Conservation (phyloP, 2,329 filamentous ascomycete species). For the Macrophomina phaseolina region DNA sequence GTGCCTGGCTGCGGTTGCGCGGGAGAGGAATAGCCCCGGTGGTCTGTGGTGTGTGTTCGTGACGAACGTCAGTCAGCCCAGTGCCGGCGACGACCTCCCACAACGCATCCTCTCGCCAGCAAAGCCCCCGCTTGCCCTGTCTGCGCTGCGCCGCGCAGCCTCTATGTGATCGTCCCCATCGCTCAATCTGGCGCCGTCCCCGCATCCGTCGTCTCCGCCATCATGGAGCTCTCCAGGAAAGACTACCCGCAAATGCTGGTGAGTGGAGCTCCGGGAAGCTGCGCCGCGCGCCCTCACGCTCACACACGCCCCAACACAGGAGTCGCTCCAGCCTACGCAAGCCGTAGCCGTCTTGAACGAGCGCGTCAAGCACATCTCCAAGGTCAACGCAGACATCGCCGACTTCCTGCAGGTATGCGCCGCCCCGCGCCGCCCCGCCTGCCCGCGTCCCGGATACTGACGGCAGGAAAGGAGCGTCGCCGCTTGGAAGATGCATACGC, state of each 20-base stretch:
- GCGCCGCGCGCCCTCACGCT: slow-evolving; percentile 34
- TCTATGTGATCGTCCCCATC: slow-evolving; percentile 25
- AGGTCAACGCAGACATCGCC: slow-evolving; percentile 87
- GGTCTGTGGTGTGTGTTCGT: slow-evolving; percentile 23
- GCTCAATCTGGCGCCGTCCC: slow-evolving; percentile 20
- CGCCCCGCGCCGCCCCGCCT: slow-evolving; percentile 14
- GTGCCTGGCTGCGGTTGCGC: slow-evolving; percentile 25
- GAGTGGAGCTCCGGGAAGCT: slow-evolving; percentile 50
- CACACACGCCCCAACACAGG: slow-evolving; percentile 58
- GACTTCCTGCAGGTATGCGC: slow-evolving; percentile 91
- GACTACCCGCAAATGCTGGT: slow-evolving; percentile 97
- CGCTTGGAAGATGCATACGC: slow-evolving; percentile 91
- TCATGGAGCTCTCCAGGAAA: slow-evolving; percentile 73
- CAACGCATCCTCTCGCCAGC: slow-evolving; percentile 11
- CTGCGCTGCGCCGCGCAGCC: slow-evolving; percentile 23
- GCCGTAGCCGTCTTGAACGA: slow-evolving; percentile 84
- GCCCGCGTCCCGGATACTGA: slow-evolving; percentile 19
- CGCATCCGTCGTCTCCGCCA: slow-evolving; percentile 28
- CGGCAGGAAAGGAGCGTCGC: slow-evolving; percentile 77
- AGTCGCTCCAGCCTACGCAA: slow-evolving; percentile 78
- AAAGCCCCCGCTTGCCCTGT: slow-evolving; percentile 11
- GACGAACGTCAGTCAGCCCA: slow-evolving; percentile 27
- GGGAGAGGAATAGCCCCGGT: slow-evolving; percentile 25
- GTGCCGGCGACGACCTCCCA: slow-evolving; percentile 7
- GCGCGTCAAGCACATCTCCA: slow-evolving; percentile 83